These are phyloP conservation scores for Fusarium palustre DNA, from an alignment of 2,329 filamentous ascomycete genomes.

Conservation along the genomic window DNA sequence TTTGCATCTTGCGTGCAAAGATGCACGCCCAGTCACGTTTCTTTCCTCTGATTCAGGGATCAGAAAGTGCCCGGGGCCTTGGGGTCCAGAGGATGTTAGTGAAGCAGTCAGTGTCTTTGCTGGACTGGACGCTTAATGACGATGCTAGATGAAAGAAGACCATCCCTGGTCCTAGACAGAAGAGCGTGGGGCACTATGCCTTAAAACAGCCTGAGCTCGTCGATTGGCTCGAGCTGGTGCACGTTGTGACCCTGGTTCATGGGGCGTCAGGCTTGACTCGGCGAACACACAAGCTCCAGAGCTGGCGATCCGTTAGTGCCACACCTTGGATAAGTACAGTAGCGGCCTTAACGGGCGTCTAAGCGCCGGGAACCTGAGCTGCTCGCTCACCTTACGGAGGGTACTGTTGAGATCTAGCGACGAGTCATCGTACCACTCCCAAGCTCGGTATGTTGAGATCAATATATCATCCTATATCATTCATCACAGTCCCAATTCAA, in stretches of 20 bases:
- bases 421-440: slow-evolving; percentile 13
- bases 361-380: slow-evolving; percentile 48
- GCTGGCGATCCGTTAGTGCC: slow-evolving; percentile 27
- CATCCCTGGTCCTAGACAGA: slow-evolving; percentile 16
- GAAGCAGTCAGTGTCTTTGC: slow-evolving; percentile 23
- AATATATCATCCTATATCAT: slow-evolving; percentile 20
- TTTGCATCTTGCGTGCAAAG: slow-evolving; percentile 37
- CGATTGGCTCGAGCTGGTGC: slow-evolving; percentile 34
- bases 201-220: slow-evolving; percentile 30
- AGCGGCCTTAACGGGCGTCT: slow-evolving; percentile 44
- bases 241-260: slow-evolving; percentile 36
- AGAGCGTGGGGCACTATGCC: slow-evolving; percentile 36
- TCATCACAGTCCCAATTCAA: slow-evolving; percentile 15
- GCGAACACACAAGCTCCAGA: slow-evolving; percentile 29
- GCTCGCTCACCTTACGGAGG: slow-evolving; percentile 11
- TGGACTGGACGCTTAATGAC: slow-evolving; percentile 28
- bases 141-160: slow-evolving; percentile 23
- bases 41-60: slow-evolving; percentile 33
- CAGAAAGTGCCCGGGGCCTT: slow-evolving; percentile 15
- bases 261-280: slow-evolving; percentile 35
- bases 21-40: slow-evolving; percentile 42
- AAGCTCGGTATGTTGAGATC: background rate
- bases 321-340: slow-evolving; percentile 49
- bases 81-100: slow-evolving; percentile 21
- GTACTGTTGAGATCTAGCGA: slow-evolving; percentile 21